Base-by-base conservation (phyloP, 177 flowering plant species). In the Tripterygium wilfordii region DNA sequence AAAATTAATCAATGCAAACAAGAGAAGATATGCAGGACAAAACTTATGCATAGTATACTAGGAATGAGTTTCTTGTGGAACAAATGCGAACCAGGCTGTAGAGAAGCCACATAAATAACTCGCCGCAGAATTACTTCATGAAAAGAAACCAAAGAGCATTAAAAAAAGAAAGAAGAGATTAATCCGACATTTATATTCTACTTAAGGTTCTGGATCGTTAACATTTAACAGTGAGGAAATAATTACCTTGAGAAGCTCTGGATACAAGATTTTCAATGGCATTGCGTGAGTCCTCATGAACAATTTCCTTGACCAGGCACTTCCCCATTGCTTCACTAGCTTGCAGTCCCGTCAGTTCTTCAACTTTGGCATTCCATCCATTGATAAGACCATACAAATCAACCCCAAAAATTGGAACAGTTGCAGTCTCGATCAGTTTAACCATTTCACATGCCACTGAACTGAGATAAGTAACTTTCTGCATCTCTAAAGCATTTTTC, bases 351-450 rank as follows among this genome's bases (percentile, higher is more conserved):
- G 88, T 78, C 57, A 84, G 53, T 52, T 81, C 83, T 22, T 75
- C 64, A 22, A 63, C 50, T 62, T 83, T 78, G 12, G 61, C 57
- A 68, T 84, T 84, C 88, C 92, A 84, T 15, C 92, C 88, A 61
- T 80, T 80, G 57, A 83, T 63, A 14, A 51, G 31, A 15, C 85
- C 85, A 54, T 40, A 18, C 26, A 60, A 47, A 61, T 81, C 83
- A 49, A 79, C 85, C 15, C 70, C 92, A 61, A 84, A 71, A 42
- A 84, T 75, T 10, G 92, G 88, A 21, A 70, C 73, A 4, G 71
- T 56, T 8, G 85, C 85, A 4, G 85, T 78, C 53, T 84, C 92
- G 49, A 81, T 78, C 61, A 84, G 22, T 42, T 76, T 71, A 39
- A 66, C 83, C 88, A 81, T 77, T 55, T 78, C 87, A 52, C 58